These are phyloP conservation scores for Boletus subcaerulescens DNA, from an alignment of 768 basidiomycete species.

Conservation along the genomic window DNA sequence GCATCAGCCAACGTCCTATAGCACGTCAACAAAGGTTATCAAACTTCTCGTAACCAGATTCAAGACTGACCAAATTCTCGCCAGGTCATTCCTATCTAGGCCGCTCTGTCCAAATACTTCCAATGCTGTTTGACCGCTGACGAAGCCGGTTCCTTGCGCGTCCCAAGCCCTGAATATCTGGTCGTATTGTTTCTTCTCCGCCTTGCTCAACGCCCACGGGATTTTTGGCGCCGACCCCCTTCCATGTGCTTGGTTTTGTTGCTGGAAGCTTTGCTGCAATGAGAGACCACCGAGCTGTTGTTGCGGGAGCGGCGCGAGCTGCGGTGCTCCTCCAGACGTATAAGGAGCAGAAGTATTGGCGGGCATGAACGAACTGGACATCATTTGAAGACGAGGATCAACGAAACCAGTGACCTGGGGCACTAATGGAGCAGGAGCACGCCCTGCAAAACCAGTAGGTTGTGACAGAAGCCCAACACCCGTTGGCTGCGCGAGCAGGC, in stretches of 20 bases:
- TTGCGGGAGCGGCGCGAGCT: conserved; percentile 55
- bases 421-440: conserved; percentile 46
- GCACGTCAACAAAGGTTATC: neutral
- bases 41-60: neutral
- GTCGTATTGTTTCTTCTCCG: conserved; percentile 96
- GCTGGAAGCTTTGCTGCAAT: conserved; percentile 83
- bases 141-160: conserved; percentile 72
- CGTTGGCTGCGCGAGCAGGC: conserved; percentile 21
- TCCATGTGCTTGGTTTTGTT: conserved; percentile 74
- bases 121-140: conserved; percentile 76
- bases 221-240: conserved; percentile 66
- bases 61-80: conserved; percentile 79
- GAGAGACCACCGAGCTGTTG: conserved; percentile 52
- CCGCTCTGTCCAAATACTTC: conserved; percentile 96
- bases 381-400: conserved; percentile 82
- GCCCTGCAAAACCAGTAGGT: conserved; percentile 49
- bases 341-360: conserved; percentile 60
- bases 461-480: conserved; percentile 27
- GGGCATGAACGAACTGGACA: conserved; percentile 93
- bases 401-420: conserved; percentile 78
- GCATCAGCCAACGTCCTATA: conserved; percentile 87
- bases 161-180: conserved; percentile 99
- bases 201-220: conserved; percentile 82
- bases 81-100: conserved; percentile 82
- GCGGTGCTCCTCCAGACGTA: conserved; percentile 56